Percentiles rank a stretch among this genome's conserved stretches.
Conservation (phyloP, 805 yeast species). For the Saturnispora galanensis region DNA sequence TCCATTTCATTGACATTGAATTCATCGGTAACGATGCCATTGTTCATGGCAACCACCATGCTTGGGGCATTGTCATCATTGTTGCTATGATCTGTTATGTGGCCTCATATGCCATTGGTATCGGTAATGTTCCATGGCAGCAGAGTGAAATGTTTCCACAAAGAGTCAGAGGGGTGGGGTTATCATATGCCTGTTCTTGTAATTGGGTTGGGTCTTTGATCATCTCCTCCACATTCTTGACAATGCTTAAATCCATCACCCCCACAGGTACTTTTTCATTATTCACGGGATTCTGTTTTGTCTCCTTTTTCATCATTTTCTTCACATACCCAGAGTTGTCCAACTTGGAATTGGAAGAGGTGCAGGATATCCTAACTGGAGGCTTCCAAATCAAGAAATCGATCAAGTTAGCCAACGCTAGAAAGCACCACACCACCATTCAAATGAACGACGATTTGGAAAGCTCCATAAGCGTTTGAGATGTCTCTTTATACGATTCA, state of each 20-base stretch:
- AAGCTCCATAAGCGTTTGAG: slow-evolving; percentile 6
- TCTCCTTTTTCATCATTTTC: slow-evolving; percentile 65
- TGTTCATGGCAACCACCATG: slow-evolving; percentile 40
- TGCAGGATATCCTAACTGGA: slow-evolving; percentile 66
- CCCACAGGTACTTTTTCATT: slow-evolving; percentile 92
- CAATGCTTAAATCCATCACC: slow-evolving; percentile 87
- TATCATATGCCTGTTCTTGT: slow-evolving; percentile 82
- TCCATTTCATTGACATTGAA: slow-evolving; percentile 68
- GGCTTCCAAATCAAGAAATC: slow-evolving; percentile 81
- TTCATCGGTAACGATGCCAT: slow-evolving; percentile 41
- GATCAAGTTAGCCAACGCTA: slow-evolving; percentile 40
- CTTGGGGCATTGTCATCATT: slow-evolving; percentile 86
- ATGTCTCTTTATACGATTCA: background rate
- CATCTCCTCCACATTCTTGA: slow-evolving; percentile 84
- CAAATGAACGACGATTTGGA: slow-evolving; percentile 7
- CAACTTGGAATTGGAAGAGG: slow-evolving; percentile 84
- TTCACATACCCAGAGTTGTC: slow-evolving; percentile 90
- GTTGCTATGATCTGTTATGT: slow-evolving; percentile 80
- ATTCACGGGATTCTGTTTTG: slow-evolving; percentile 70
- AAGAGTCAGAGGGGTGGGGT: slow-evolving; percentile 85
- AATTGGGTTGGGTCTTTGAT: slow-evolving; percentile 94
- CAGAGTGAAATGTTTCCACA: slow-evolving; percentile 93
- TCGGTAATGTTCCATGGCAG: slow-evolving; percentile 98
- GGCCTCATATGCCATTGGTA: slow-evolving; percentile 87
- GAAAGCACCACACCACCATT: slow-evolving; percentile 16